Conservation (phyloP, 192 early-diverging fungal species). For the Coemansia sp. region DNA sequence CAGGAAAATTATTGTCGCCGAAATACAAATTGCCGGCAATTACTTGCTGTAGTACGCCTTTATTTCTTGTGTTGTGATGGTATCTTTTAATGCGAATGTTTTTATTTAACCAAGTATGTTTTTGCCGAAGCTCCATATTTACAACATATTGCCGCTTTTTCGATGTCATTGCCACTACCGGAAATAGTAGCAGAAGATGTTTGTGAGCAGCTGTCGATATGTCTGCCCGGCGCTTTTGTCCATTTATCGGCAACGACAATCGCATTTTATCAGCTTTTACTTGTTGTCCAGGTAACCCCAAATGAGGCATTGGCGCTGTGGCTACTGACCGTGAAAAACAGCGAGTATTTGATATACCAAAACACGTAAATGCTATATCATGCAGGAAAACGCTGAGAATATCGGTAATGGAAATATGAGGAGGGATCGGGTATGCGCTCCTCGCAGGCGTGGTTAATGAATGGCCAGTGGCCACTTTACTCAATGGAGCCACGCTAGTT, state of each 20-base stretch:
- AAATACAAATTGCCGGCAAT: background rate
- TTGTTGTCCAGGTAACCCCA: background rate
- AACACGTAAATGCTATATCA: background rate
- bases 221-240: background rate
- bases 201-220: background rate
- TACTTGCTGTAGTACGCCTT: background rate
- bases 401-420: background rate
- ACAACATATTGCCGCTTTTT: background rate
- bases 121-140: background rate
- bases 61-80: background rate
- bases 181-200: background rate
- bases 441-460: background rate
- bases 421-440: background rate
- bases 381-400: background rate
- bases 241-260: conserved; percentile 4
- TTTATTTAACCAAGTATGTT: too few species aligned
- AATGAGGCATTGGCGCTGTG: background rate
- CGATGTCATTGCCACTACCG: background rate
- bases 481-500: conserved; percentile 32
- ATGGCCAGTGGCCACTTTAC: conserved; percentile 16
- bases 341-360: background rate
- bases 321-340: background rate
- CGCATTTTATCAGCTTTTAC: background rate
- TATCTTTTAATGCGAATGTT: background rate
- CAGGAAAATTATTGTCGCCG: background rate